These are phyloP conservation scores for Kingdonia uniflora DNA, from an alignment of 164 flowering plant species.

Conservation along the genomic window DNA sequence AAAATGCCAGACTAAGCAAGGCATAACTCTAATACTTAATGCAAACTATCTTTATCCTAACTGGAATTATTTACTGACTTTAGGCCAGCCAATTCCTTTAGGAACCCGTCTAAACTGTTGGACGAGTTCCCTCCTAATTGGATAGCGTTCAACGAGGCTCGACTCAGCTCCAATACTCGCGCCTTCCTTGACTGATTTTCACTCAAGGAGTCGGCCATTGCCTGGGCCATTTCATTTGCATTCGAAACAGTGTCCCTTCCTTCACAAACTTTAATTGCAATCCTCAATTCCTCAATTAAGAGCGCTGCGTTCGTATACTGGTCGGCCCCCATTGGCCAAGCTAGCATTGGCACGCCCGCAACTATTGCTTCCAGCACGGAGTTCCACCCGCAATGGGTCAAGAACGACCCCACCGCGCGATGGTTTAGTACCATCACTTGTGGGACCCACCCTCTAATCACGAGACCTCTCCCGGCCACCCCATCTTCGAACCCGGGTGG, in stretches of 20 bases:
- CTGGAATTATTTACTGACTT: no score
- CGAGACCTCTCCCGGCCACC: not conserved
- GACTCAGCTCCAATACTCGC: constrained; percentile 10
- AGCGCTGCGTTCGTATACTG: constrained; percentile 23
- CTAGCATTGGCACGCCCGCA: constrained; percentile 34
- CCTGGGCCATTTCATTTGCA: constrained; percentile 8
- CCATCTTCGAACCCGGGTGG: constrained; percentile 7
- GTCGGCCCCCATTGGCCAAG: constrained; percentile 51
- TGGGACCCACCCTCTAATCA: constrained; percentile 27
- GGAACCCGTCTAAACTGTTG: constrained; percentile 7
- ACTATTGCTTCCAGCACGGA: constrained; percentile 30
- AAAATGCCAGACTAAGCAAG: no score
- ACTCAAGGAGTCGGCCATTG: constrained; percentile 4
- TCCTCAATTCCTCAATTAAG: not conserved
- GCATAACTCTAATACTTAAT: no score
- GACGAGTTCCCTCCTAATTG: constrained; percentile 11
- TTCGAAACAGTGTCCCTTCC: constrained; percentile 4
- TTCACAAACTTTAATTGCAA: constrained; percentile 8
- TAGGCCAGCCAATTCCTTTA: not conserved
- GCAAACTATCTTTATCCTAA: no score
- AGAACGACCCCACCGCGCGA: constrained; percentile 29
- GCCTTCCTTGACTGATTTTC: constrained; percentile 2
- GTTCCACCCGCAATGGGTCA: constrained; percentile 60
- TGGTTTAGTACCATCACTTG: constrained; percentile 36
- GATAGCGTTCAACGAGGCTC: constrained; percentile 1